Evolutionary conservation across 2,329 filamentous ascomycete genomes (phyloP), one percentile per base, ranked within the genome.

Genomic region (Trichoderma arundinaceum): DNA sequence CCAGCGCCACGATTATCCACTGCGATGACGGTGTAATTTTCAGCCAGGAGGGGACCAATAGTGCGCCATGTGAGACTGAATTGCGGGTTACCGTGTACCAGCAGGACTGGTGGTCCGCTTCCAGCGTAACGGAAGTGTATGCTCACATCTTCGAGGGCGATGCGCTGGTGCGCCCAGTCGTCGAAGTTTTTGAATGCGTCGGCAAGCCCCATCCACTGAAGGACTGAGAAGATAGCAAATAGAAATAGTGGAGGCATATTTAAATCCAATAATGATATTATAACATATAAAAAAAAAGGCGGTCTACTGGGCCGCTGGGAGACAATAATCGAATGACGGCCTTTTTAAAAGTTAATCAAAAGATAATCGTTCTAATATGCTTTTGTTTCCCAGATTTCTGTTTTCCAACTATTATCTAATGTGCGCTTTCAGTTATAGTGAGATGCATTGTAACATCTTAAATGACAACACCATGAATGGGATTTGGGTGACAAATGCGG

Each of bases 11-110:
- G 75, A 62, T 79, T 80, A 46, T 81, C 79, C 0, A 78, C 76
- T 0, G 79, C 79, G 41, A 81, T 81, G 22, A 81, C 78, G 1
- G 79, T 81, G 70, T 78, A 81, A 64, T 78, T 75, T 66, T 78
- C 72, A 3, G 79, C 77, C 0, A 80, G 76, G 13, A 80, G 75
- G 5, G 78, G 78, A 0, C 78, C 77, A 60, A 79, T 76, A 22
- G 70, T 73, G 38, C 72, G 76, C 78, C 78, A 80, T 1, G 77
- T 78, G 22, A 64, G 46, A 52, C 76, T 79, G 63, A 76, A 74
- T 52, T 81, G 77, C 1, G 79, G 78, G 39, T 77, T 79, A 7
- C 79, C 79, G 57, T 81, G 79, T 4, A 80, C 75, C 9, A 80
- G 76, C 5, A 80, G 73, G 0, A 80, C 59, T 0, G 79, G 78